Base-by-base conservation (phyloP, 148 eudicot genomes). In the Hydrangea macrophylla region DNA sequence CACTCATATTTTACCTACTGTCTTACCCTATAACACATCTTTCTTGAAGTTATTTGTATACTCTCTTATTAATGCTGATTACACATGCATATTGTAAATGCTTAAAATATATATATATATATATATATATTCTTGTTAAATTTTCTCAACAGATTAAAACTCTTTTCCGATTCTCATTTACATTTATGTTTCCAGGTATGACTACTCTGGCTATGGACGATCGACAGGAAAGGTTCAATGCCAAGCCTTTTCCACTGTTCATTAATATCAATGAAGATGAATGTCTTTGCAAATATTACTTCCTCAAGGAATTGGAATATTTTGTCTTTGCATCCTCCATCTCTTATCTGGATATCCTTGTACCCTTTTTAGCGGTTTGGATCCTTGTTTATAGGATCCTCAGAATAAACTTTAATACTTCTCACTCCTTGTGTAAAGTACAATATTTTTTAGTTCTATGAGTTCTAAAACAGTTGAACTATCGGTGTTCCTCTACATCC, bases 161-260 rank as follows among this genome's bases (percentile, higher is more conserved):
- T 23, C 66, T 65, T 68, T 23, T 53, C 40, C 36, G 35, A 58
- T 9, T 33, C 32, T 15, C n/a, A 42, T 62, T 61, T 44, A 58
- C 17, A n/a, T 36, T 24, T 32, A 7, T 44, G 56, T 64, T 77
- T 80, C 12, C 73, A 93, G 98, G 82, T 93, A 93, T 82, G 98
- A 93, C 70, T 93, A 93, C 79, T 90, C 98, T 58, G 98, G 98
- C 69, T 93, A 93, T 73, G 98, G 98, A 69, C 98, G 78, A 74
- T 93, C 98, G 55, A 83, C 92, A 17, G 98, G 98, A 85, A 93
- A 93, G 98, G 98, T 93, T 66, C 25, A 79, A 57, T 70, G 17
- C 32, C 25, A 58, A 54, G 32, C 37, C 35, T 55, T 64, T 58
- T 55, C 55, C n/a, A 57, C 42, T 28, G 35, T 5, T 55, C 37